Evolutionary conservation across 2,329 filamentous ascomycete species (phyloP), one percentile per base, ranked within the genome.

Genomic region (Ophiosphaerella korrae): DNA sequence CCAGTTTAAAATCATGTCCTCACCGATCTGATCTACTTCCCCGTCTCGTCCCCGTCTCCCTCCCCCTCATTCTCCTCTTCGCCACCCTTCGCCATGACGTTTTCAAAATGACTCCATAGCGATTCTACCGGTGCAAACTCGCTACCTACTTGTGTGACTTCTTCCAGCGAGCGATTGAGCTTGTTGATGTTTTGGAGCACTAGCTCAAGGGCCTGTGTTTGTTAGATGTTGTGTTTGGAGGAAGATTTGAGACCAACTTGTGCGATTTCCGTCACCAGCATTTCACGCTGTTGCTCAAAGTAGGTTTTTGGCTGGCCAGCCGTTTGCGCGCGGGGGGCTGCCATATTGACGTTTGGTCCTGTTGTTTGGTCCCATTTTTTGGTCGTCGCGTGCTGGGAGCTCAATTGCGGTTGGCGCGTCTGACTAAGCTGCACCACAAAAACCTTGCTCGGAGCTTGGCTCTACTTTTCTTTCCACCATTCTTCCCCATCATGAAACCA

Each of bases 91-190:
- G 85, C 90, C 92, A 97, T 97, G 63, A 97, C 92, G 61, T 88
- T 89, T 77, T 99, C 94, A 69, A 99, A 97, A 67, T 96, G 91
- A 34, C 90, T 95, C 94, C 94, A 99, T 13, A 99, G 82, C 26
- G 91, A 92, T 74, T 99, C 94, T 37, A 99, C 94, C 3, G 91
- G 92, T n/a, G 89, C 88, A 76, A 99, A 97, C 69, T 99, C 94
- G 75, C 96, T 96, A 33, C 94, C 94, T 45, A 99, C 93, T 40
- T 91, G 87, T 52, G 95, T 92, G 16, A 97, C 88, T 48, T 92
- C 89, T 75, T 99, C 93, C 14, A 99, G 79, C 34, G 88, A 93
- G 31, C 93, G 87, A 73, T 97, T 99, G 52, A 99, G 78, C 65
- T 92, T 92, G 77, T 97, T 99, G 74, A 97, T 91, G 68, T 96